These are phyloP conservation scores for Pogostemon cablin DNA, from an alignment of 257 asterid genomes.

Conservation along the genomic window DNA sequence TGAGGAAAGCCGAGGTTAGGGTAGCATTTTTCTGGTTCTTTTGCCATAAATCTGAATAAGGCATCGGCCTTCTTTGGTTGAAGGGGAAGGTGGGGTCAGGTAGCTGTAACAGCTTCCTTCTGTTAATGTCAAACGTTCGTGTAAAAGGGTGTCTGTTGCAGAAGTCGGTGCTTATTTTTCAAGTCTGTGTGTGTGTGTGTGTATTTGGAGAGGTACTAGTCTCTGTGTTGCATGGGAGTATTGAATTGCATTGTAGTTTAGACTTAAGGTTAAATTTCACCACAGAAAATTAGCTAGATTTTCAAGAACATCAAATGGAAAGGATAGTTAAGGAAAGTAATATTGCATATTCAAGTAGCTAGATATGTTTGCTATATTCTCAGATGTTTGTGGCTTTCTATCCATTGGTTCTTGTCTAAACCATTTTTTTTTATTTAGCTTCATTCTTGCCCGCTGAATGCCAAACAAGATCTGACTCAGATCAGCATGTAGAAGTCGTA, in stretches of 20 bases:
- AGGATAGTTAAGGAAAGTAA: background rate
- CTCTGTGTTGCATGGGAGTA: background rate
- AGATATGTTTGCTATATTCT: constrained; percentile 5
- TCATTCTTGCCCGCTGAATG: constrained; percentile 18
- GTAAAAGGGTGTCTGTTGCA: too few species aligned
- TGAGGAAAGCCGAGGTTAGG: background rate
- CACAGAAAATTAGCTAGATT: background rate
- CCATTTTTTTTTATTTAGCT: background rate
- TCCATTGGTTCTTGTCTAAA: background rate
- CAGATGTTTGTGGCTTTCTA: background rate
- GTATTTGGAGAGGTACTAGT: background rate
- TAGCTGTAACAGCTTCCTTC: too few species aligned
- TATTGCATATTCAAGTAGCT: constrained; percentile 1
- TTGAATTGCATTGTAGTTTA: background rate
- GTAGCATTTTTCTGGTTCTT: too few species aligned
- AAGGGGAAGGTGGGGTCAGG: too few species aligned
- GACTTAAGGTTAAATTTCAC: background rate
- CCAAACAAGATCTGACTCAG: constrained; percentile 8
- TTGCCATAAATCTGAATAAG: too few species aligned
- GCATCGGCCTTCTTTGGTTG: too few species aligned
- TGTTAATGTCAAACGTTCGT: too few species aligned
- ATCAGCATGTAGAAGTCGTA: background rate
- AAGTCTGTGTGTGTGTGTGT: too few species aligned
- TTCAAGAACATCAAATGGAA: constrained; percentile 13
- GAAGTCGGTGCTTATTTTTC: too few species aligned